A percentile compares a stretch with the other conserved stretches of the same genome.
phyloP scores from a whole-genome alignment of 768 basidiomycete species.

The Baorangia bicolor region DNA sequence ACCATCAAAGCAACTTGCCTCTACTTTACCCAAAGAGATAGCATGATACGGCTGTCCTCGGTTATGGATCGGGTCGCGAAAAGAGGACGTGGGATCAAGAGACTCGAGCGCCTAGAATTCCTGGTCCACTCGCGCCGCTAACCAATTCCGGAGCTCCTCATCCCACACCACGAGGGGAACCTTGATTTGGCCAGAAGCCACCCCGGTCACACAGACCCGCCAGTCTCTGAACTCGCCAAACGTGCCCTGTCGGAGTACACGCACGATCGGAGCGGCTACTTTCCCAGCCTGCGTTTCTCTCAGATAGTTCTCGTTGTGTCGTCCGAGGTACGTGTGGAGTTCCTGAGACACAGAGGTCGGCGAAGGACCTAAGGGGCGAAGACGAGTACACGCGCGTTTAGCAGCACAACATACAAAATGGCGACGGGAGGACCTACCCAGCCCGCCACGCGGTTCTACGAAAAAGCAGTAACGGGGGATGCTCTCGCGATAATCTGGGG shows the following conservation, averaged over 20 bases:
- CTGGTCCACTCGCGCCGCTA: constrained; percentile 11
- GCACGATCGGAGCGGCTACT: constrained; percentile 10
- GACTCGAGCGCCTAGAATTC: constrained; percentile 11
- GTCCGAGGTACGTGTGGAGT: constrained; percentile 6
- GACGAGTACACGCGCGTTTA: not conserved
- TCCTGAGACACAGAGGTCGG: constrained; percentile 1
- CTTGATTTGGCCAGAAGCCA: constrained; percentile 21
- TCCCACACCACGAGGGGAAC: constrained; percentile 18
- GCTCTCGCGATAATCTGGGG: constrained; percentile 17
- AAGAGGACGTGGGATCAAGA: too few relatives aligned
- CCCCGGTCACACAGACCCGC: constrained; percentile 16
- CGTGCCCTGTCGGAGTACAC: constrained; percentile 19
- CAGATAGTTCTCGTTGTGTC: constrained; percentile 18
- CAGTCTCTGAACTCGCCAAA: constrained; percentile 22
- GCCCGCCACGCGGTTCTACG: constrained; percentile 13
- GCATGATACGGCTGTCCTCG: too few relatives aligned
- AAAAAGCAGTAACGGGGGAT: constrained; percentile 21
- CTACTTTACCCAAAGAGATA: too few relatives aligned
- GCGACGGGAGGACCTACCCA: constrained; percentile 2
- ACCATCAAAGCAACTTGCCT: too few relatives aligned
- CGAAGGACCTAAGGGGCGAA: not conserved
- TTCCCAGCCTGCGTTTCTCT: constrained; percentile 9
- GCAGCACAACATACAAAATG: not conserved
- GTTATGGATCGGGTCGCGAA: too few relatives aligned
- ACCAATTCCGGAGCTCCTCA: constrained; percentile 14